Conservation (phyloP, 768 basidiomycete species). For the Pisolithus albus region DNA sequence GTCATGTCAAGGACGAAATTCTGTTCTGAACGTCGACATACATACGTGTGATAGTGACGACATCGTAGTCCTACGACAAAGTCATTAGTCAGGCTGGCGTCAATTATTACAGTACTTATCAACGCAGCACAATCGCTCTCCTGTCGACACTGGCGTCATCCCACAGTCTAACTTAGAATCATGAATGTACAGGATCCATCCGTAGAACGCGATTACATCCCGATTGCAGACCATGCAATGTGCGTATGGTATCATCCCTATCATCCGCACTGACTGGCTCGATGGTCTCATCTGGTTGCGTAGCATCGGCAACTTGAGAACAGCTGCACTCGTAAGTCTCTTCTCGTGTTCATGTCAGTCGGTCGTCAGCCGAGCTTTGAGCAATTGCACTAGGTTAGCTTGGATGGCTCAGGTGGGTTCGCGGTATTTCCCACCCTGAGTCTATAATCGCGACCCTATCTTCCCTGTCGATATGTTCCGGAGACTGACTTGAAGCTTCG, state of each 20-base stretch:
- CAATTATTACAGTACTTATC: too few relatives aligned
- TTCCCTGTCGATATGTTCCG: neutral
- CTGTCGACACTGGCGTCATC: too few relatives aligned
- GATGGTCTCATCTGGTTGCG: constrained; percentile 6
- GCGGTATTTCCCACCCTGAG: neutral
- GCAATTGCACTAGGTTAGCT: constrained; percentile 44
- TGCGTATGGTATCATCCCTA: constrained; percentile 23
- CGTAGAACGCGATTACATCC: constrained; percentile 57
- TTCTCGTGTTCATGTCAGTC: neutral
- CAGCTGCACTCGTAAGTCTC: constrained; percentile 59
- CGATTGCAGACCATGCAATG: constrained; percentile 78
- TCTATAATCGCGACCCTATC: neutral
- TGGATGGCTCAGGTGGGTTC: constrained; percentile 70
- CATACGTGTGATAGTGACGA: too few relatives aligned
- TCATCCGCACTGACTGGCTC: neutral
- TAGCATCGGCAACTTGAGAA: constrained; percentile 80
- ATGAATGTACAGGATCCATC: constrained; percentile 53
- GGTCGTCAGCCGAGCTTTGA: neutral
- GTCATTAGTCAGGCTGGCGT: too few relatives aligned
- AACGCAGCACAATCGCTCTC: too few relatives aligned
- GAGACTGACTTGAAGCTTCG: constrained; percentile 1
- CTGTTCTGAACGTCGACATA: too few relatives aligned
- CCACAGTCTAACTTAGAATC: constrained; percentile 8
- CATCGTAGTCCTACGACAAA: too few relatives aligned
- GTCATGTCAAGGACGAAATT: too few relatives aligned